Base-by-base conservation (phyloP, 2,329 filamentous ascomycete genomes). In the Colletotrichum tamarilloi region DNA sequence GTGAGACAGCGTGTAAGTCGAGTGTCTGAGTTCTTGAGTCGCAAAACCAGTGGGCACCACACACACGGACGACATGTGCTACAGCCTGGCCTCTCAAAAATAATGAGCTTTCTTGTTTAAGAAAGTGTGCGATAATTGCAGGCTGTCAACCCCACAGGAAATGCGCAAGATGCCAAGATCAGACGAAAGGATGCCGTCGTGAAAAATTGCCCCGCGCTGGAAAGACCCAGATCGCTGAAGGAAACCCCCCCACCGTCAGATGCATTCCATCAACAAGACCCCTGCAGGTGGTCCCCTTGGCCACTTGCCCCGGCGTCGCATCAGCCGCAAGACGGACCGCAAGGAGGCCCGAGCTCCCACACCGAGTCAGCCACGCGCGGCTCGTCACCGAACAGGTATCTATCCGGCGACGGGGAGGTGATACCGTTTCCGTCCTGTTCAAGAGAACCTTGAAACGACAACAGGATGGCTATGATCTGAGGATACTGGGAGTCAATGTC, bases 381-480 rank as follows among this genome's bases (percentile, higher is more conserved):
- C 46, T 73, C 49, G 67, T 71, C 60, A 66, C 62, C 38, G 60
- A 60, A 32, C 55, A 69, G 38, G 30, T 46, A 58, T 72, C 69
- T 55, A 53, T 30, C 53, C 22, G n/a, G 57, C n/a, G 60, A 30
- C 32, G 49, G 19, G 38, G 38, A 64, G 59, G 32, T 56, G 8
- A 26, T 38, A 64, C 30, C 42, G 30, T 55, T 38, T 19, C 62
- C 30, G 28, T 58, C 30, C 26, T 38, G 30, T 64, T 32, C 49
- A 22, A 59, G 67, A 19, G 38, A 42, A 42, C 38, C 38, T 8
- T 42, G 16, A 58, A 64, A 76, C 73, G 77, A 81, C 78, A 77
- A 84, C 83, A 82, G 76, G 76, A 83, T 82, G 80, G 71, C 71
- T 67, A 71, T 62, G 22, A 32, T 67, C 35, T 60, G 71, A 73